phyloP scores from a whole-genome alignment of 192 early-diverging fungal species.

The Entrophospora sp. region DNA sequence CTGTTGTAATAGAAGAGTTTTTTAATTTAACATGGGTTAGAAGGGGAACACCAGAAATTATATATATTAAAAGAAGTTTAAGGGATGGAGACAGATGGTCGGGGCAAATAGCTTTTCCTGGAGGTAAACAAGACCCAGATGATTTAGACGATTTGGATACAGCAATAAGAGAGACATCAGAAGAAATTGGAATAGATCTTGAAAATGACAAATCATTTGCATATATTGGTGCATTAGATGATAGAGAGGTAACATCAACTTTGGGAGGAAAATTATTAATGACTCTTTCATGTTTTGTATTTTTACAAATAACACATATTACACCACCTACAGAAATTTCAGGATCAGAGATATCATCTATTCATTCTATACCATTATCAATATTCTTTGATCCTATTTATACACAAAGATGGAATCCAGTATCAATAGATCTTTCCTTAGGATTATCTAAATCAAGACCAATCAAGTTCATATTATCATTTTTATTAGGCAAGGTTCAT shows the following conservation, averaged over 20 bases:
- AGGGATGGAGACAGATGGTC: constrained; percentile 39
- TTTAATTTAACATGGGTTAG: constrained; percentile 31
- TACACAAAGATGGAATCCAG: constrained; percentile 30
- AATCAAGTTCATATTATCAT: constrained; percentile 26
- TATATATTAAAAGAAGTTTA: constrained; percentile 34
- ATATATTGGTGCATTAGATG: constrained; percentile 31
- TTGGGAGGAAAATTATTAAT: constrained; percentile 36
- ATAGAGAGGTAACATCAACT: constrained; percentile 37
- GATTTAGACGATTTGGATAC: constrained; percentile 36
- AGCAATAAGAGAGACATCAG: constrained; percentile 32
- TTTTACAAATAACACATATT: constrained; percentile 32
- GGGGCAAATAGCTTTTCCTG: constrained; percentile 38
- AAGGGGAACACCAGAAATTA: constrained; percentile 31
- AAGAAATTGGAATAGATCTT: constrained; percentile 34
- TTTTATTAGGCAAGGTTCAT: constrained; percentile 31
- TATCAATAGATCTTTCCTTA: constrained; percentile 32
- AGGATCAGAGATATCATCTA: constrained; percentile 32
- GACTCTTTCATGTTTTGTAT: constrained; percentile 30
- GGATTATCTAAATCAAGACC: constrained; percentile 26
- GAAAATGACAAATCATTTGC: constrained; percentile 27
- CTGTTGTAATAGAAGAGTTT: constrained; percentile 30
- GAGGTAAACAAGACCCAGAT: constrained; percentile 31
- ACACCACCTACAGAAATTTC: constrained; percentile 30
- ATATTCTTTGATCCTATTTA: constrained; percentile 30
- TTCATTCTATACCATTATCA: constrained; percentile 32